A percentile compares a stretch with the other conserved stretches of the same genome.
Evolutionary conservation across 441 rosid genomes (phyloP).

Genomic region (Jatropha multifida): DNA sequence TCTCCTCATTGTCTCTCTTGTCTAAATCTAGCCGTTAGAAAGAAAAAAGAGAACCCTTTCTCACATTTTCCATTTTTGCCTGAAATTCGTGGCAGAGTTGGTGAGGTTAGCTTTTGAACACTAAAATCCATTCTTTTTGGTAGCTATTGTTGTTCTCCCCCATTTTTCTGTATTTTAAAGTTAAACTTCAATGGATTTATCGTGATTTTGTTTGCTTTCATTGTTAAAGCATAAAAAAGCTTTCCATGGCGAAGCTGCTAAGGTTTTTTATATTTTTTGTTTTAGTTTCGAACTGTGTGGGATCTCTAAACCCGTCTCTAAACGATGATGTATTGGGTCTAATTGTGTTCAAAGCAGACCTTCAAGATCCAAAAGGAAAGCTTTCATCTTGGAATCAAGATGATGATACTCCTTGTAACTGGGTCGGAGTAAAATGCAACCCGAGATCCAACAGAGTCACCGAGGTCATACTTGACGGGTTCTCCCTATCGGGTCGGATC

Average conservation of each 20-base stretch:
- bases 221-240: conserved; percentile 3
- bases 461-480: conserved; percentile 61
- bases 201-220: conserved; percentile 8
- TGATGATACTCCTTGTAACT: conserved; percentile 72
- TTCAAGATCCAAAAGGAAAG: conserved; percentile 66
- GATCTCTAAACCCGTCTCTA: conserved; percentile 72
- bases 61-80: neutral
- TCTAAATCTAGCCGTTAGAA: conserved; percentile 20
- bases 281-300: conserved; percentile 38
- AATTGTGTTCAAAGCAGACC: conserved; percentile 88
- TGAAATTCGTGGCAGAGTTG: neutral
- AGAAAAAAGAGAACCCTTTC: neutral
- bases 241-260: conserved; percentile 34
- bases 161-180: neutral
- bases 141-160: neutral
- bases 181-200: neutral
- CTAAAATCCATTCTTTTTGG: neutral
- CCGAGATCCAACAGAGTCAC: conserved; percentile 61
- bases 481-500: conserved; percentile 81
- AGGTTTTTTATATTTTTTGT: conserved; percentile 37
- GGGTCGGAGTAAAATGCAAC: conserved; percentile 77
- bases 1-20: conserved; percentile 12
- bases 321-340: conserved; percentile 94
- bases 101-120: neutral
- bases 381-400: conserved; percentile 87